Base-by-base conservation (phyloP, 768 basidiomycete genomes). In the Candolleomyces aberdarensis region DNA sequence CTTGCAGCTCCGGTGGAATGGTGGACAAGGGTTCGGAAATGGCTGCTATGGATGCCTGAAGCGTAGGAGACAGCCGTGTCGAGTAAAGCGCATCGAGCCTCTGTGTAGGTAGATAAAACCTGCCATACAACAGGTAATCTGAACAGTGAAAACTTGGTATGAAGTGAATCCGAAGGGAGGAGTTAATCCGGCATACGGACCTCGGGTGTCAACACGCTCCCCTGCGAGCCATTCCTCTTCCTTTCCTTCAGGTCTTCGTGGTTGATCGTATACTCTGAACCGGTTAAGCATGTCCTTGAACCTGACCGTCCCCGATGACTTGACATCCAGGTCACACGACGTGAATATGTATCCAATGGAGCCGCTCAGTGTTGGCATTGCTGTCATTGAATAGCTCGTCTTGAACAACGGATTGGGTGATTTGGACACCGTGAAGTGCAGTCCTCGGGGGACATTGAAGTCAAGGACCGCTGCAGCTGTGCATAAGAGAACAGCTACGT, bases 101-200 rank as follows among this genome's bases (percentile, higher is more conserved):
- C 10, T 93, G 87, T 0, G 91, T 89, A 1, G 96, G 96, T 5
- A 97, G 82, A 72, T 96, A 94, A 43, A 96, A 80, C 3, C 94
- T 86, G 15, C 96, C 96, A 71, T 96, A 98, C 22, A 98, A 79
- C 43, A 98, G 83, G 72, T 95, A 98, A 74, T 98, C 96, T 96
- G 64, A n/a, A n/a, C n/a, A n/a, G n/a, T n/a, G n/a, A 5, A 22
- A 36, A 55, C 29, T 20, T 44, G 3, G 40, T 58, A 43, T 19
- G 47, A 32, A 55, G 64, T 62, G 63, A 60, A 47, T 57, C 62
- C 60, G 6, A 26, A 29, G 32, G n/a, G 62, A n/a, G 41, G 4
- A 26, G 26, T 26, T 19, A 39, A 36, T 19, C 41, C 40, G 32
- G 31, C 50, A 46, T 51, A 72, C 81, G 60, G 68, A 93, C 96